These are phyloP conservation scores for Pyrenophora graminea DNA, from an alignment of 2,329 filamentous ascomycete genomes.

Conservation along the genomic window DNA sequence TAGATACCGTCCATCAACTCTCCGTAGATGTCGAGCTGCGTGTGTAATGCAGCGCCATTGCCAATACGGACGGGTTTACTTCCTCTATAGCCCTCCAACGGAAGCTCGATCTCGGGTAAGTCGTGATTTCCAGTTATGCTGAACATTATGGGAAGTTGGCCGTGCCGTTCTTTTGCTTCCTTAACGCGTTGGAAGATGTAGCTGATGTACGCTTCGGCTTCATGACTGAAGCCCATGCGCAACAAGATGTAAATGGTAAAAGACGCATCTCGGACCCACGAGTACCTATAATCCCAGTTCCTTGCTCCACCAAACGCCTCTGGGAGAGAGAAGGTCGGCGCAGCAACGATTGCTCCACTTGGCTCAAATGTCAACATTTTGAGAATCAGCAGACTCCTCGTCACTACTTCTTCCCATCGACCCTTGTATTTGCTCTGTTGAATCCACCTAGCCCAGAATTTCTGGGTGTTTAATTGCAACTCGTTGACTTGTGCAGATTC, in stretches of 20 bases:
- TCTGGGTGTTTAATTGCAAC: constrained; percentile 71
- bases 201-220: constrained; percentile 77
- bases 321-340: constrained; percentile 76
- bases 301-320: constrained; percentile 59
- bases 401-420: constrained; percentile 72
- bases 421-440: constrained; percentile 71
- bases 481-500: constrained; percentile 62
- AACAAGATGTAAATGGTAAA: constrained; percentile 79
- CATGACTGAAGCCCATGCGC: constrained; percentile 73
- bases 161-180: constrained; percentile 62
- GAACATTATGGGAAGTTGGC: constrained; percentile 78
- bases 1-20: constrained; percentile 79
- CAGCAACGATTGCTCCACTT: constrained; percentile 75
- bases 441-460: constrained; percentile 76
- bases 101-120: constrained; percentile 70
- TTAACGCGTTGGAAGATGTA: constrained; percentile 75
- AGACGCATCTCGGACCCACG: constrained; percentile 76
- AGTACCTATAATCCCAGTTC: constrained; percentile 73
- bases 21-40: constrained; percentile 79
- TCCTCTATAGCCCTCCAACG: constrained; percentile 72
- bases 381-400: constrained; percentile 71
- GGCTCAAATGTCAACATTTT: constrained; percentile 80
- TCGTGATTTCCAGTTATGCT: constrained; percentile 72
- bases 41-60: constrained; percentile 75
- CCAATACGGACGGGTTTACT: constrained; percentile 76